A percentile compares a stretch with the other conserved stretches of the same genome.
Conservation (phyloP, 2,329 filamentous ascomycete species). For the Aspergillus uvarum region DNA sequence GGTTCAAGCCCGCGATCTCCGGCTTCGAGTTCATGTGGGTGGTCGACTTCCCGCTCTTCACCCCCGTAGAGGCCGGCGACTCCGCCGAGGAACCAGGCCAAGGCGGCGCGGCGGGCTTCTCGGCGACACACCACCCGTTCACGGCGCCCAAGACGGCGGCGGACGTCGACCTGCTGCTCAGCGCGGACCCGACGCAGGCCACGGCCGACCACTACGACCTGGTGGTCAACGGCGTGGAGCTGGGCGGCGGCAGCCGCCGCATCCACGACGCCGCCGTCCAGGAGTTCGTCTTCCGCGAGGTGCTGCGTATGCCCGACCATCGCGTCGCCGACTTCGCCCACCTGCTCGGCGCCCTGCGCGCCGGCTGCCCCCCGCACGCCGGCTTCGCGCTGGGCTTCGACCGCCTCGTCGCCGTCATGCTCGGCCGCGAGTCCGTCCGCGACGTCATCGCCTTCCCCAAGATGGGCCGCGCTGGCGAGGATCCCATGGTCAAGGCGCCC, state of each 20-base stretch:
- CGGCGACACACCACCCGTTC: conserved; percentile 92
- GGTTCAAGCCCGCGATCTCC: conserved; percentile 51
- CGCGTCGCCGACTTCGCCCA: conserved; percentile 81
- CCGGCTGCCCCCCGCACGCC: conserved; percentile 91
- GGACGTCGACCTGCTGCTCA: conserved; percentile 70
- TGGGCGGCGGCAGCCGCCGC: conserved; percentile 88
- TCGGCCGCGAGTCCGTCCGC: conserved; percentile 71
- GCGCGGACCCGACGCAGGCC: conserved; percentile 68
- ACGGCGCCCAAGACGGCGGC: conserved; percentile 73
- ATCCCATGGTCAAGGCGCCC: conserved; percentile 78
- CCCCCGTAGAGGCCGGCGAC: conserved; percentile 56
- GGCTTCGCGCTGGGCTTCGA: conserved; percentile 94
- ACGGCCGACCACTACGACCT: conserved; percentile 92
- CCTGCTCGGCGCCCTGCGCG: conserved; percentile 74
- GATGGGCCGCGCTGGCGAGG: conserved; percentile 83
- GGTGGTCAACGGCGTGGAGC: conserved; percentile 90
- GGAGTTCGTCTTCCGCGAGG: conserved; percentile 77
- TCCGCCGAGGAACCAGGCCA: conserved; percentile 67
- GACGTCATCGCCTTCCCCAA: conserved; percentile 99
- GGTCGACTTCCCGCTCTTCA: conserved; percentile 88
- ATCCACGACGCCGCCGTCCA: conserved; percentile 85
- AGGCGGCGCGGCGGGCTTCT: conserved; percentile 75
- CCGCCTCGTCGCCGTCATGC: conserved; percentile 75
- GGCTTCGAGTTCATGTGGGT: conserved; percentile 79
- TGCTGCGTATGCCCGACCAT: conserved; percentile 72